Evolutionary conservation across 2,329 filamentous ascomycete genomes (phyloP).

Genomic region (Diaporthe destruens): DNA sequence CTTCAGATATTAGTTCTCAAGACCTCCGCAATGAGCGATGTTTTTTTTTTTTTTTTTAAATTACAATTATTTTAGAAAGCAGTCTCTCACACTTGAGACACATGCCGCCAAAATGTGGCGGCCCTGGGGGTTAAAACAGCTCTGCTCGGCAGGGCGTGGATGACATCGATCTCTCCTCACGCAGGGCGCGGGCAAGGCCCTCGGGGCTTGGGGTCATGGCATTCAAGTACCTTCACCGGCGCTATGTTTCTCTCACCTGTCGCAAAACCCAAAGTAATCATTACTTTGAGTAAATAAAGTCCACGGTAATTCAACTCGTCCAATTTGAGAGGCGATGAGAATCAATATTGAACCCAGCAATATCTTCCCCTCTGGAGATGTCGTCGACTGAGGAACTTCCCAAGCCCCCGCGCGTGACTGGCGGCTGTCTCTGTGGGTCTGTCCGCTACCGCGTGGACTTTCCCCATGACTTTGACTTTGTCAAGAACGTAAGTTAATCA

Average conservation of each 20-base stretch:
- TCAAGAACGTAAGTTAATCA: conserved; percentile 29
- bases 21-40: too few species aligned
- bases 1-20: too few species aligned
- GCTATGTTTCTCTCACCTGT: background rate
- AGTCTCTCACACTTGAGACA: too few species aligned
- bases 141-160: conserved; percentile 9
- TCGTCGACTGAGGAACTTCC: conserved; percentile 21
- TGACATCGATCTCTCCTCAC: conserved; percentile 9
- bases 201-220: background rate
- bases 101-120: background rate
- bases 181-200: conserved; percentile 1
- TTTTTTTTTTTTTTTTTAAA: too few species aligned
- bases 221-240: background rate
- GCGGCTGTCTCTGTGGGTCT: conserved; percentile 51
- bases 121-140: background rate
- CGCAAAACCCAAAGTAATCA: background rate
- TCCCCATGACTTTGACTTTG: conserved; percentile 45
- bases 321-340: too few species aligned
- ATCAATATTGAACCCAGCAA: too few species aligned
- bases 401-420: conserved; percentile 45
- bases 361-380: background rate
- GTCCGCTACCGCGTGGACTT: conserved; percentile 50
- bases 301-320: background rate
- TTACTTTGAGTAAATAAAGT: background rate
- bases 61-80: background rate